Conservation (phyloP, 805 yeast species). For the Monosporozyma siamensis region DNA sequence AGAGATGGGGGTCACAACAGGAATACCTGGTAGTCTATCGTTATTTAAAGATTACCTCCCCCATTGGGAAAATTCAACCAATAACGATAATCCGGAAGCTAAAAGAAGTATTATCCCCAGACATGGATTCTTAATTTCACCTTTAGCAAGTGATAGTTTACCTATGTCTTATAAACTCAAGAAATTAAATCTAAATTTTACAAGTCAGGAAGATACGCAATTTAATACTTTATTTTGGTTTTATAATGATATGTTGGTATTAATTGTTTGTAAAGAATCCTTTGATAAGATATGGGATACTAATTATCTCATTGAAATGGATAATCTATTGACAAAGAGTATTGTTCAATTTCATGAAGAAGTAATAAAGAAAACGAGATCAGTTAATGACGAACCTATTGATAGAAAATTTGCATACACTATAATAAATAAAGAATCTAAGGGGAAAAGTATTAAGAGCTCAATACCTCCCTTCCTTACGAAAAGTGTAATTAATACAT, state of each 20-base stretch:
- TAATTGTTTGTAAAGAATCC: conserved; percentile 18
- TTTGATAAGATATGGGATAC: conserved; percentile 24
- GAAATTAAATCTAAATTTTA: conserved; percentile 14
- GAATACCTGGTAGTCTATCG: conserved; percentile 26
- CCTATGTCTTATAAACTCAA: conserved; percentile 22
- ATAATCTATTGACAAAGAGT: conserved; percentile 16
- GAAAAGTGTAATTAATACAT: conserved; percentile 2
- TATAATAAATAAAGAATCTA: conserved; percentile 9
- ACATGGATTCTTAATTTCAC: conserved; percentile 27
- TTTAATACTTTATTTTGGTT: conserved; percentile 27
- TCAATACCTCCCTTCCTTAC: conserved; percentile 21
- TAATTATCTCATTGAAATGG: conserved; percentile 21
- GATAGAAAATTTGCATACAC: conserved; percentile 19
- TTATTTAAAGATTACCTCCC: conserved; percentile 25
- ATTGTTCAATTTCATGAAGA: conserved; percentile 17
- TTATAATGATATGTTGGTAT: conserved; percentile 19
- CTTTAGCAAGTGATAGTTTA: conserved; percentile 15
- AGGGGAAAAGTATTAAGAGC: conserved; percentile 7
- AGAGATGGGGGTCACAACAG: conserved; percentile 28
- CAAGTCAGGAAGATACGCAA: conserved; percentile 5
- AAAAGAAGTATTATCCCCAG: conserved; percentile 6
- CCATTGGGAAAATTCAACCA: conserved; percentile 7
- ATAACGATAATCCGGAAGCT: neutral
- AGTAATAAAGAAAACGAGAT: conserved; percentile 1
- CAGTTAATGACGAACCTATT: neutral